These are phyloP conservation scores for Cladosporium sp. DNA, from an alignment of 2,329 filamentous ascomycete species.

Conservation along the genomic window DNA sequence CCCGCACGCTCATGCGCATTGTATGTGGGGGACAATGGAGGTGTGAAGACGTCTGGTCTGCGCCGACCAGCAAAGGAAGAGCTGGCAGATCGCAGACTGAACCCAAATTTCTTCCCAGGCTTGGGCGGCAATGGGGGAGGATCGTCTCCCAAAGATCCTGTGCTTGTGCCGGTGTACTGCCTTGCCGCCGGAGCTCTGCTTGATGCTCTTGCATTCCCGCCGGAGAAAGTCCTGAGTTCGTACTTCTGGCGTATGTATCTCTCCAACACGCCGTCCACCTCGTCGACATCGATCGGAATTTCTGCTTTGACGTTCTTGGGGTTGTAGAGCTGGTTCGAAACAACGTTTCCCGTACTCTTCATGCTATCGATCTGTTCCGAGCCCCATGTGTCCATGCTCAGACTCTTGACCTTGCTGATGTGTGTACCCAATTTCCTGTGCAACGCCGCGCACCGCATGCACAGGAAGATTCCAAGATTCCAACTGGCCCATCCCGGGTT, in stretches of 20 bases:
- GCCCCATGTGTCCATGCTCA: slow-evolving; percentile 98
- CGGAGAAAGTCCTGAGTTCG: slow-evolving; percentile 57
- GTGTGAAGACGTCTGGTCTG: slow-evolving; percentile 39
- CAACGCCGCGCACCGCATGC: slow-evolving; percentile 92
- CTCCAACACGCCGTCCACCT: slow-evolving; percentile 92
- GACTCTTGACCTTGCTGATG: slow-evolving; percentile 95
- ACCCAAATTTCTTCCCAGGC: slow-evolving; percentile 57
- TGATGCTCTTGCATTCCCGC: slow-evolving; percentile 31
- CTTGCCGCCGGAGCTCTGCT: slow-evolving; percentile 32
- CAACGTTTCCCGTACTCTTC: slow-evolving; percentile 82
- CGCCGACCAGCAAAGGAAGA: slow-evolving; percentile 63
- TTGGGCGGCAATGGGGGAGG: slow-evolving; percentile 59
- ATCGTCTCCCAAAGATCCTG: slow-evolving; percentile 47
- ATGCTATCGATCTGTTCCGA: slow-evolving; percentile 98
- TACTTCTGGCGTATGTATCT: slow-evolving; percentile 95
- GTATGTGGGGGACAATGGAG: slow-evolving; percentile 33
- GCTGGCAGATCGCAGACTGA: slow-evolving; percentile 64
- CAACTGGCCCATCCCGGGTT: slow-evolving; percentile 98
- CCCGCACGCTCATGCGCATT: slow-evolving; percentile 24
- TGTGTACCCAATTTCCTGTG: slow-evolving; percentile 97
- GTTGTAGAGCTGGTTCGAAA: slow-evolving; percentile 87
- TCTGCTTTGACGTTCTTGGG: slow-evolving; percentile 76
- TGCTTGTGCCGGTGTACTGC: slow-evolving; percentile 54
- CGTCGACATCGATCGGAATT: slow-evolving; percentile 84
- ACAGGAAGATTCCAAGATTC: slow-evolving; percentile 97